Evolutionary conservation across 139 green algal genomes (phyloP).

Genomic region (Haematococcus sp.): DNA sequence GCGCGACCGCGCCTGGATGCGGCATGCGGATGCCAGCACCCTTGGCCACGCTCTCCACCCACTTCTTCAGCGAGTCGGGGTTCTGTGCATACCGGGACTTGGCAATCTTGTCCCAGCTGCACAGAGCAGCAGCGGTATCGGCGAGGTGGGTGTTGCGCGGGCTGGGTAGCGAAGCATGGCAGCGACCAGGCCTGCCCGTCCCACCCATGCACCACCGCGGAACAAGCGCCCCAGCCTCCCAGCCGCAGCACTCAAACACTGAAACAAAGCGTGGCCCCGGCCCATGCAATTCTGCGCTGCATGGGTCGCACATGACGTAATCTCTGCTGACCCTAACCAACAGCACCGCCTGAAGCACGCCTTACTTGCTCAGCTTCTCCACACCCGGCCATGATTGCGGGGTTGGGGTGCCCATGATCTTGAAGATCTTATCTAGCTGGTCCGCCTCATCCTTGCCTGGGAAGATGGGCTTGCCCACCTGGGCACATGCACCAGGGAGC

Average conservation of each 20-base stretch:
- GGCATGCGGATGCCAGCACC: constrained; percentile 5
- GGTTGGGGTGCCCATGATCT: constrained; percentile 78
- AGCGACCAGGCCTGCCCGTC: neutral
- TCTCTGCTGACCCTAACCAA: no score
- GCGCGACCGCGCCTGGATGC: constrained; percentile 45
- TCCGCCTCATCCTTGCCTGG: constrained; percentile 83
- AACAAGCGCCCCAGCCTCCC: neutral
- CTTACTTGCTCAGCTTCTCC: constrained; percentile 12
- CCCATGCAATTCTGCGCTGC: neutral
- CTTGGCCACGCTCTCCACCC: neutral
- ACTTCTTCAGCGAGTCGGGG: constrained; percentile 21
- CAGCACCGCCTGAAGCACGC: no score
- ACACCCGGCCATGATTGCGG: constrained; percentile 63
- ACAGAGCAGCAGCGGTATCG: no score
- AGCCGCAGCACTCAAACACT: neutral
- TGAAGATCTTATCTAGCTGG: constrained; percentile 87
- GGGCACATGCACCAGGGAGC: neutral
- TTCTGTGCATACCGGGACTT: constrained; percentile 26
- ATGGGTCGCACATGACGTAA: no score
- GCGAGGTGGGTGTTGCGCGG: neutral
- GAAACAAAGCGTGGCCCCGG: neutral
- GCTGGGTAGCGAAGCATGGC: neutral
- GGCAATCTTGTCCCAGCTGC: constrained; percentile 28
- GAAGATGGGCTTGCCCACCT: constrained; percentile 64
- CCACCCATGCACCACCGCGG: neutral